phyloP scores from a whole-genome alignment of 495 filamentous ascomycete genomes.

The Hypoxylon trugodes region DNA sequence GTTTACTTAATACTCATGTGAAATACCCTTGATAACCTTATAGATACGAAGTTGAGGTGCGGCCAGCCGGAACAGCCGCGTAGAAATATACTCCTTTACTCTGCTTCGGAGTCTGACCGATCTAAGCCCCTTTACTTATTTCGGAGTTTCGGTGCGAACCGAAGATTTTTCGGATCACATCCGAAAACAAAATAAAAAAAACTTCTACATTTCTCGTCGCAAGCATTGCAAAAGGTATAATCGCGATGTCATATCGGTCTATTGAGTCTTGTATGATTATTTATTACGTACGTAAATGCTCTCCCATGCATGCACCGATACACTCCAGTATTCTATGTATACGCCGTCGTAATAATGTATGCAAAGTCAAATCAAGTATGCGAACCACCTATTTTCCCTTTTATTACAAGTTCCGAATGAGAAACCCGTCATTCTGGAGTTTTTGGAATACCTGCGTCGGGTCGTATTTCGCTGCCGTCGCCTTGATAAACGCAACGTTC shows the following conservation, averaged over 20 bases:
- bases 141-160: constrained; percentile 4
- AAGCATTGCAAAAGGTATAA: no score
- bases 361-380: background rate
- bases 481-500: constrained; percentile 47
- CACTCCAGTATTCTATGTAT: constrained; percentile 9
- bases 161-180: background rate
- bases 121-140: no score
- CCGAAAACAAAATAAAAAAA: no score
- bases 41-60: no score
- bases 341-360: background rate
- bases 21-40: no score
- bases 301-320: background rate
- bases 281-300: background rate
- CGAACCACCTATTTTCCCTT: background rate
- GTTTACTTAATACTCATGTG: no score
- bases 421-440: constrained; percentile 51
- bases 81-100: no score
- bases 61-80: no score
- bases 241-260: no score
- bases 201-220: no score
- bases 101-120: no score
- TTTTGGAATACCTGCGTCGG: constrained; percentile 51
- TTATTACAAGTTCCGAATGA: constrained; percentile 29
- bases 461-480: constrained; percentile 54
- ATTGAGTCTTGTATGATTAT: no score